Evolutionary conservation across 169 alveolate species (phyloP), one percentile per base, ranked within the genome.

Genomic region (Plasmodium vinckei): DNA sequence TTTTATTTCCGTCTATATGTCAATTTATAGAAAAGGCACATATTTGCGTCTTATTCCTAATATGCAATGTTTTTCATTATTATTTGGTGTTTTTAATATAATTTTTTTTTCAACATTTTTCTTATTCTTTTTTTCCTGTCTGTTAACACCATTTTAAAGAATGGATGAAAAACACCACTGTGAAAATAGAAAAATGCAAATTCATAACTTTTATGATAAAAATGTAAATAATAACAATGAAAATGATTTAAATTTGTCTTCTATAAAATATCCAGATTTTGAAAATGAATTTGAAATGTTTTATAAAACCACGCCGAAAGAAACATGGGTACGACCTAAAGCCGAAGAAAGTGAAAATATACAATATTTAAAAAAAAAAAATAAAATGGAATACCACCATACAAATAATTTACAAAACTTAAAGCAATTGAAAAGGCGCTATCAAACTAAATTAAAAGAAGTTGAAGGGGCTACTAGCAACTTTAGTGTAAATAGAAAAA

Each of bases 281-380:
- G 77, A 77, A 68, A 77, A 51, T 12, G 69, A 77, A 56, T 63
- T 63, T 23, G 60, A 64, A n/a, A 77, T 19, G 59, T 15, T 72
- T 33, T 39, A 72, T 64, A 44, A 27, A 25, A 19, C 1, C 44
- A 70, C 87, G 7, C 5, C 51, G 6, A 27, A 72, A 10, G 72
- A 72, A n/a, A 19, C 23, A 10, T 33, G 0, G 42, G 3, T 5
- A 33, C 4, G 42, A 33, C 10, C 68, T 3, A 17, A 10, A 42
- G 9, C 39, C 27, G n/a, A 53, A 15, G 25, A 65, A 13, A 17
- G 23, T 3, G 23, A 27, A 53, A 27, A 15, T 17, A 39, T 13
- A 9, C 17, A 13, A 5, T 1, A 10, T 1, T 27, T 51, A 25
- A n/a, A 60, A 69, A 47, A 17, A 9, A 60, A 9, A 10, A 9